Percentiles rank a stretch among this genome's conserved stretches.
phyloP scores from a whole-genome alignment of 2,329 filamentous ascomycete genomes.

The Zymoseptoria brevis region DNA sequence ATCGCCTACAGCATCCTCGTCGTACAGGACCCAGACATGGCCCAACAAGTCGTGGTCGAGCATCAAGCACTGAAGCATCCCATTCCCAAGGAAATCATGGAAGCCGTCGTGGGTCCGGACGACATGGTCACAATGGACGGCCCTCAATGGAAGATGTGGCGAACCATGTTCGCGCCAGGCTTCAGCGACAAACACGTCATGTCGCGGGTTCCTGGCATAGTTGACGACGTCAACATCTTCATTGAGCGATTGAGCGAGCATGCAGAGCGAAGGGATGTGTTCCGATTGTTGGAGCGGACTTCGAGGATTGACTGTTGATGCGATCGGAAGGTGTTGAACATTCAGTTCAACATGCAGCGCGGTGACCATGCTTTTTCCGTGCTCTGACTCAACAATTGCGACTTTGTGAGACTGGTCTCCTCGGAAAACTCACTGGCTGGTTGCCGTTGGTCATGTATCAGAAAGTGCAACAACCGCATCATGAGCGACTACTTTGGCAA shows the following conservation, averaged over 20 bases:
- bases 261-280: conserved; percentile 31
- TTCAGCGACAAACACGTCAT: conserved; percentile 34
- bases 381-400: conserved; percentile 30
- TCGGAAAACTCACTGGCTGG: conserved; percentile 14
- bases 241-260: conserved; percentile 28
- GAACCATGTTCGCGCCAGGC: conserved; percentile 37
- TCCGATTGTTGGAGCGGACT: conserved; percentile 34
- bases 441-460: conserved; percentile 14
- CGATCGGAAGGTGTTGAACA: conserved; percentile 35
- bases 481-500: conserved; percentile 21
- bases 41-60: conserved; percentile 14
- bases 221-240: conserved; percentile 30
- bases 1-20: conserved; percentile 13
- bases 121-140: conserved; percentile 31
- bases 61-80: conserved; percentile 11
- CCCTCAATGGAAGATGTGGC: conserved; percentile 37
- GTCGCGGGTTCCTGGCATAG: conserved; percentile 32
- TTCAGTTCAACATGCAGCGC: conserved; percentile 31
- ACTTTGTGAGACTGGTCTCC: conserved; percentile 13
- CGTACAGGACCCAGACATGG: conserved; percentile 15
- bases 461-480: conserved; percentile 15
- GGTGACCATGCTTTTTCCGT: conserved; percentile 31
- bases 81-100: conserved; percentile 8
- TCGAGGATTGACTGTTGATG: conserved; percentile 36
- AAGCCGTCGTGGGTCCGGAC: conserved; percentile 13